A percentile compares a stretch with the other conserved stretches of the same genome.
These are phyloP conservation scores for Plasmodium relictum DNA, from an alignment of 169 alveolate species.

Conservation along the genomic window DNA sequence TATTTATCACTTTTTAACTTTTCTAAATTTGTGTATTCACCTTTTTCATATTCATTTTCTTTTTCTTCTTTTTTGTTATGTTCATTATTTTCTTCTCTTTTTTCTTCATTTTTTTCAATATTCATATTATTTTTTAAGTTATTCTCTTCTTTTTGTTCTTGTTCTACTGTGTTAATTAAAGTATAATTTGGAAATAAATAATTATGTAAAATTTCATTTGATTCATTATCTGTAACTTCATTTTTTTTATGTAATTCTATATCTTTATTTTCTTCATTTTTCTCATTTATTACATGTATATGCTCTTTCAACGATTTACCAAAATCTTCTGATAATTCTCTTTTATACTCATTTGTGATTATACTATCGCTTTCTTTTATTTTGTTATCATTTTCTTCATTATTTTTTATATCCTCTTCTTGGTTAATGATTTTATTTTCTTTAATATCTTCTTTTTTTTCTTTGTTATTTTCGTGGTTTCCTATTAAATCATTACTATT, in stretches of 20 bases:
- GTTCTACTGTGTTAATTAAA: neutral
- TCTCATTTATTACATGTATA: slow-evolving; percentile 14
- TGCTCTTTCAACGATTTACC: slow-evolving; percentile 14
- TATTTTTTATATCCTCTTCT: neutral
- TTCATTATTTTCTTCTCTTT: neutral
- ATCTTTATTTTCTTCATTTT: neutral
- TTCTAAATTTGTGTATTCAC: neutral
- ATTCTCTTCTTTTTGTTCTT: neutral
- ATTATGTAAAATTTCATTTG: slow-evolving; percentile 4
- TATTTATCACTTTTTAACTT: neutral
- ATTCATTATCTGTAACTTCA: neutral
- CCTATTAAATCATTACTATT: neutral
- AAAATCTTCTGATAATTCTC: slow-evolving; percentile 9
- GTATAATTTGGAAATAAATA: slow-evolving; percentile 15
- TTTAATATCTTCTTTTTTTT: neutral
- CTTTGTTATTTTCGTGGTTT: neutral
- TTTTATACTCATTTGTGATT: neutral
- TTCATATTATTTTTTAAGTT: neutral
- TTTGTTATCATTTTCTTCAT: neutral
- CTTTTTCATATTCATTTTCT: neutral
- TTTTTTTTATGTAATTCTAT: neutral
- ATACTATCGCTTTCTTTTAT: neutral
- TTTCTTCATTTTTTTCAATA: neutral
- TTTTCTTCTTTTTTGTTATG: neutral
- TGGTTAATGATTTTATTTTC: neutral